Conservation (phyloP, 345 rosid species). For the Populus pruinosa region DNA sequence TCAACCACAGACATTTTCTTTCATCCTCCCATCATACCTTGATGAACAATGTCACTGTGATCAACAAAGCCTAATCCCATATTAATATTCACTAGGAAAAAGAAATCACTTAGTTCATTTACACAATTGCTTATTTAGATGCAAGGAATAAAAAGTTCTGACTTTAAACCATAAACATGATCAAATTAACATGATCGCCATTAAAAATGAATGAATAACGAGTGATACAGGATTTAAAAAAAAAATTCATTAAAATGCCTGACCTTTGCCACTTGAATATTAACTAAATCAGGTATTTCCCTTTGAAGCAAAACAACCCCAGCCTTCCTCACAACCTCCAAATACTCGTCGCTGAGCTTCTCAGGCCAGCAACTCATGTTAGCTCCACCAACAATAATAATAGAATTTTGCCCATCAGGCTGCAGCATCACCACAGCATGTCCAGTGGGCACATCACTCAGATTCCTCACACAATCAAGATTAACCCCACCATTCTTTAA, state of each 20-base stretch:
- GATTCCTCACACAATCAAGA: slow-evolving; percentile 47
- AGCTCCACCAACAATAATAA: slow-evolving; percentile 90
- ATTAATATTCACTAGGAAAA: no score
- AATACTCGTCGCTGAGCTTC: slow-evolving; percentile 43
- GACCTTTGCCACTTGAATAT: slow-evolving; percentile 88
- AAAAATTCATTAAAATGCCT: background rate
- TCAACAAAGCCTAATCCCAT: background rate
- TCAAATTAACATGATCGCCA: background rate
- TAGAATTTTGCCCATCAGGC: slow-evolving; percentile 82
- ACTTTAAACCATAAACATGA: background rate
- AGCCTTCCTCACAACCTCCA: slow-evolving; percentile 70
- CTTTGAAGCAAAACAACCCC: slow-evolving; percentile 87
- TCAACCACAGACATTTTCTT: no score
- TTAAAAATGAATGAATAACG: no score
- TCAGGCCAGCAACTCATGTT: slow-evolving; percentile 83
- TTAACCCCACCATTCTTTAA: slow-evolving; percentile 59
- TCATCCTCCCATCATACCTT: background rate
- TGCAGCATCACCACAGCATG: slow-evolving; percentile 98
- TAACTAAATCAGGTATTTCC: slow-evolving; percentile 89
- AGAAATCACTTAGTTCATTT: background rate
- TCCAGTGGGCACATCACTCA: slow-evolving; percentile 68
- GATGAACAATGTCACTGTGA: background rate
- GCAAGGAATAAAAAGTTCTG: background rate
- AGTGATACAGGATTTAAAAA: background rate
- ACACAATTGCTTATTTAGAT: background rate